Evolutionary conservation across 1,284 basidiomycete genomes (phyloP), one percentile per base, ranked within the genome.

Genomic region (Vanrija sp.): DNA sequence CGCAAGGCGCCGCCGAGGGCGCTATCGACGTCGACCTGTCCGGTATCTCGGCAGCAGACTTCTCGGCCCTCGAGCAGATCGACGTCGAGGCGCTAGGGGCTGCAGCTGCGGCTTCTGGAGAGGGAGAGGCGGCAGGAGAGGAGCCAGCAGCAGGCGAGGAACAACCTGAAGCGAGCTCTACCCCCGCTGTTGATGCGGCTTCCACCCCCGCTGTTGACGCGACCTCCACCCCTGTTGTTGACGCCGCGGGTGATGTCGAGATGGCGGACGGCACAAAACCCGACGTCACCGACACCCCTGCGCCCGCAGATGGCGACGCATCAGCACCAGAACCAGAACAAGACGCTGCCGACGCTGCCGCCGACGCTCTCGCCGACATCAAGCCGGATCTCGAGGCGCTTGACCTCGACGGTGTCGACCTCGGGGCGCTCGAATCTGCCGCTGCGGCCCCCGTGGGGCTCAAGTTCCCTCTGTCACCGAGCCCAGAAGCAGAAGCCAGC

Each of bases 21-120:
- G 53, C 48, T 9, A n/a, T 61, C 18, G 53, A n/a, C n/a, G n/a
- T 42, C 8, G 58, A 60, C 38, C 37, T 56, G 23, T 54, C 53
- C 12, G 31, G 31, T 14, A 31, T 31, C 31, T 31, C 31, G 9
- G 31, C 31, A 3, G 31, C 31, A 12, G 31, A 31, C 12, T 31
- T 14, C 31, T 4, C 8, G 31, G 31, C 31, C 10, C 31, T 31
- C 31, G 31, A 31, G 31, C 12, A 31, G 31, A 31, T 31, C 31
- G 31, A 31, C 31, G 31, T 31, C 31, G 31, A 31, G 31, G 31
- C 31, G 31, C 31, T 31, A 14, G 31, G 6, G 2, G 31, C 31
- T 9, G 31, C 15, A 14, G 31, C 2, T 9, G 10, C 9, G 15
- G 31, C 31, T n/a, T n/a, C n/a, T n/a, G n/a, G 6, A 7, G 3